Conservation (phyloP, 805 yeast species). For the Kurtzmaniella cleridarum region DNA sequence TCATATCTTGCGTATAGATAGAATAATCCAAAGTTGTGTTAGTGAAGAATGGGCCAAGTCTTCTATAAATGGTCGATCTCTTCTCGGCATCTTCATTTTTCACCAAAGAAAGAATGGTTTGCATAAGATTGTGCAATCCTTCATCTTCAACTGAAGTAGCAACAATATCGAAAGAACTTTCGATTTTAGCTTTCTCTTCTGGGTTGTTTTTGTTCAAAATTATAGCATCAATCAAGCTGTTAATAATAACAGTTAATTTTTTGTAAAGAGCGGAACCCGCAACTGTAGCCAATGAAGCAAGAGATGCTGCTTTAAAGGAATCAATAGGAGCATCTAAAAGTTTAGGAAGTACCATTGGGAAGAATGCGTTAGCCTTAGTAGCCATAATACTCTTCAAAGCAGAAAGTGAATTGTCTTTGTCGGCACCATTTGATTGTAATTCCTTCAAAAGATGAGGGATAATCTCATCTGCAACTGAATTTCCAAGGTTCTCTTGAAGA, state of each 20-base stretch:
- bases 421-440: slow-evolving; percentile 55
- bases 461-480: slow-evolving; percentile 80
- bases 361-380: slow-evolving; percentile 80
- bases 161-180: slow-evolving; percentile 60
- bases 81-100: slow-evolving; percentile 68
- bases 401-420: slow-evolving; percentile 56
- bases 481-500: slow-evolving; percentile 77
- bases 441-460: slow-evolving; percentile 75
- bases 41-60: slow-evolving; percentile 68
- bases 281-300: slow-evolving; percentile 81
- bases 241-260: slow-evolving; percentile 68
- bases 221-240: slow-evolving; percentile 61
- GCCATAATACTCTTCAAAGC: slow-evolving; percentile 93
- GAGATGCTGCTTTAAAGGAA: slow-evolving; percentile 77
- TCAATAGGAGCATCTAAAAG: slow-evolving; percentile 78
- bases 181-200: slow-evolving; percentile 38
- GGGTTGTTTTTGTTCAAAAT: slow-evolving; percentile 30
- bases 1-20: slow-evolving; percentile 69
- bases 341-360: slow-evolving; percentile 89
- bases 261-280: slow-evolving; percentile 80
- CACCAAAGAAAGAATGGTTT: slow-evolving; percentile 68
- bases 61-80: slow-evolving; percentile 58
- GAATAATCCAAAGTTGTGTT: slow-evolving; percentile 64
- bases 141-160: slow-evolving; percentile 69
- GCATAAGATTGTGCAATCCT: slow-evolving; percentile 81